Conservation (phyloP, 1,284 basidiomycete species). For the Ganoderma resinaceum region DNA sequence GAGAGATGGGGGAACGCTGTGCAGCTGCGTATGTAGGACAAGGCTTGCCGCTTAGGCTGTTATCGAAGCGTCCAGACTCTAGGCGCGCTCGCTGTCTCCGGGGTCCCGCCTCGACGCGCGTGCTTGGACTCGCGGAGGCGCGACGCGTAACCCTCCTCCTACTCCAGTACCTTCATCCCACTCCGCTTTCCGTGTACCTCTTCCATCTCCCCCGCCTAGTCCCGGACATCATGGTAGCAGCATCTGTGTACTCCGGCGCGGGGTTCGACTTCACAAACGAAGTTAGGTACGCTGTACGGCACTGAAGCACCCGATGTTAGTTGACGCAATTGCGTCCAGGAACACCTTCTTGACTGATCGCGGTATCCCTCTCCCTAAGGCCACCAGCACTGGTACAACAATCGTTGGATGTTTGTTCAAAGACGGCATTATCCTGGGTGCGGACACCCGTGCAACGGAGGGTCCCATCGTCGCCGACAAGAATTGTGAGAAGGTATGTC, state of each 20-base stretch:
- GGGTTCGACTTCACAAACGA: conserved; percentile 49
- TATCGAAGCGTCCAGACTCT: conserved; percentile 2
- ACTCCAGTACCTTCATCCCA: conserved; percentile 14
- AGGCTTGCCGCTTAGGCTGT: no score
- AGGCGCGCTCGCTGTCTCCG: conserved; percentile 17
- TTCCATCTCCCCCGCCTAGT: neutral
- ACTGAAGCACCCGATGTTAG: neutral
- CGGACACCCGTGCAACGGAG: conserved; percentile 95
- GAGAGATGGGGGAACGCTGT: conserved; percentile 17
- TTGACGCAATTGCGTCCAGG: conserved; percentile 49
- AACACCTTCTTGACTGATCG: conserved; percentile 82
- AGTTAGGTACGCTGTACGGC: conserved; percentile 36
- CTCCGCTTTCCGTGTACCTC: conserved; percentile 3
- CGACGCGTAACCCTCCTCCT: conserved; percentile 35
- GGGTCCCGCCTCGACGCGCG: conserved; percentile 29
- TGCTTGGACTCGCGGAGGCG: conserved; percentile 25
- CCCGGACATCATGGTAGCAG: conserved; percentile 37
- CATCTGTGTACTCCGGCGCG: conserved; percentile 37
- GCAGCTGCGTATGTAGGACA: conserved; percentile 20
- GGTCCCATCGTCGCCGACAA: conserved; percentile 98
- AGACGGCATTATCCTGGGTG: conserved; percentile 94
- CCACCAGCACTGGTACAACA: conserved; percentile 96
- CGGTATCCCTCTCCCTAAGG: conserved; percentile 77
- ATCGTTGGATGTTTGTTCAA: conserved; percentile 97
- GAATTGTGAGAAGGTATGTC: conserved; percentile 96